phyloP scores from a whole-genome alignment of 1,284 basidiomycete species.

The Trichosporon coremiiforme region DNA sequence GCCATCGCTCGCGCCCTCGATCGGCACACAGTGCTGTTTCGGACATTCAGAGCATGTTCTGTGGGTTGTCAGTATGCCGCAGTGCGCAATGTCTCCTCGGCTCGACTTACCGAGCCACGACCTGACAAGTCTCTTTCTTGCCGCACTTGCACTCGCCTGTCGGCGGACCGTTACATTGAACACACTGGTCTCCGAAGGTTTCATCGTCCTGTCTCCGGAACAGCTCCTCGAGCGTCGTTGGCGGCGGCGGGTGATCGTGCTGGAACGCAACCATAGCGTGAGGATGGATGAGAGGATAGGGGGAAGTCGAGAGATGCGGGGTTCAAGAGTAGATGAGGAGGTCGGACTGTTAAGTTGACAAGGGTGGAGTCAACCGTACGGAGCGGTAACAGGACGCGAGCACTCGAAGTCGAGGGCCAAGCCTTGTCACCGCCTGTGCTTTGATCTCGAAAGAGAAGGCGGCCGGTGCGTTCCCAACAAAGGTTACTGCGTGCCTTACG shows the following conservation, averaged over 20 bases:
- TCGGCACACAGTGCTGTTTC: slow-evolving; percentile 7
- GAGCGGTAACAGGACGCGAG: slow-evolving; percentile 16
- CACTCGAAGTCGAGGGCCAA: slow-evolving; percentile 13
- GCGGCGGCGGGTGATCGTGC: not conserved
- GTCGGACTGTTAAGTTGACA: not conserved
- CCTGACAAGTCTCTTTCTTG: slow-evolving; percentile 13
- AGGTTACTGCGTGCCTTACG: slow-evolving; percentile 6
- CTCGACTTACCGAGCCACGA: slow-evolving; percentile 9
- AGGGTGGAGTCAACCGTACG: not conserved
- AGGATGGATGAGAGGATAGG: not conserved
- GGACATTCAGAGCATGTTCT: slow-evolving; percentile 1
- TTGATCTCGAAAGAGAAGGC: slow-evolving; percentile 9
- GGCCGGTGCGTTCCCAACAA: slow-evolving; percentile 14
- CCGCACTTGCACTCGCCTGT: slow-evolving; percentile 3
- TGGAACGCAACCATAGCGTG: slow-evolving; percentile 2
- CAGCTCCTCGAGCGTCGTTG: not conserved
- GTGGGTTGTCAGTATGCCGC: not conserved
- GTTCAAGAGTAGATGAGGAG: not conserved
- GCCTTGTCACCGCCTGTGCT: slow-evolving; percentile 18
- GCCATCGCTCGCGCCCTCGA: not conserved
- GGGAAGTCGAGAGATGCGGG: not conserved
- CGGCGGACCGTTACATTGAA: not conserved
- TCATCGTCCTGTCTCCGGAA: slow-evolving; percentile 10
- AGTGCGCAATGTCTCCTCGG: not conserved
- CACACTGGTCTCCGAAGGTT: slow-evolving; percentile 8